Conservation (phyloP, 169 alveolate genomes). For the Sarcocystis neurona region DNA sequence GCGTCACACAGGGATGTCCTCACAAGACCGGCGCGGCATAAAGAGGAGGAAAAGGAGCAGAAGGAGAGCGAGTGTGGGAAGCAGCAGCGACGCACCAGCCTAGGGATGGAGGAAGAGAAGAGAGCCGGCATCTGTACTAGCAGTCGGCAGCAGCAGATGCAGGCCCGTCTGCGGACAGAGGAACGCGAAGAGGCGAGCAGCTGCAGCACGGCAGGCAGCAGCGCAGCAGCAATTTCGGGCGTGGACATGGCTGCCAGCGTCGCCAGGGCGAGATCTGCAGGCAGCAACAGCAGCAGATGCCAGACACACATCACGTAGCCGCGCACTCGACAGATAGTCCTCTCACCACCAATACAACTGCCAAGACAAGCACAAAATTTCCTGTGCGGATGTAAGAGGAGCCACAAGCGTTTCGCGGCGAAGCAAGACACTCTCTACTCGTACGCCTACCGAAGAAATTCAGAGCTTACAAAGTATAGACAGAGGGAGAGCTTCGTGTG, state of each 20-base stretch:
- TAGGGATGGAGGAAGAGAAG: slow-evolving; percentile 61
- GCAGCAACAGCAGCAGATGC: background rate
- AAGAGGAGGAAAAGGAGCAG: background rate
- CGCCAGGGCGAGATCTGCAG: slow-evolving; percentile 54
- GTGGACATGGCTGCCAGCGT: slow-evolving; percentile 43
- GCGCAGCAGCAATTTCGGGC: slow-evolving; percentile 32
- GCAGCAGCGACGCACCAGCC: slow-evolving; percentile 16
- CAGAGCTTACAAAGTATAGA: too few species aligned
- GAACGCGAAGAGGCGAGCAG: slow-evolving; percentile 56
- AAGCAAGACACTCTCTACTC: too few species aligned
- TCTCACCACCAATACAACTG: too few species aligned
- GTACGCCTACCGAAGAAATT: too few species aligned
- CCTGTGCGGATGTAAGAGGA: too few species aligned
- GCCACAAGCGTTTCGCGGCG: too few species aligned
- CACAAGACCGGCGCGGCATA: background rate
- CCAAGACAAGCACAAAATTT: too few species aligned
- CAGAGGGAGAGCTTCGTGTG: too few species aligned
- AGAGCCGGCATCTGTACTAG: slow-evolving; percentile 57
- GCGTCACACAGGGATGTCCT: too few species aligned
- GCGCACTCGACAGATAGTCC: too few species aligned
- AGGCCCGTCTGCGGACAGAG: slow-evolving; percentile 62
- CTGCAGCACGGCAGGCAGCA: slow-evolving; percentile 47
- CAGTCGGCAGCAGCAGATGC: slow-evolving; percentile 63
- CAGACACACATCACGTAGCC: too few species aligned
- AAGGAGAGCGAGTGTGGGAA: background rate